Evolutionary conservation across 371 early-diverging fungal genomes (phyloP).

Genomic region (Smittium culicis): DNA sequence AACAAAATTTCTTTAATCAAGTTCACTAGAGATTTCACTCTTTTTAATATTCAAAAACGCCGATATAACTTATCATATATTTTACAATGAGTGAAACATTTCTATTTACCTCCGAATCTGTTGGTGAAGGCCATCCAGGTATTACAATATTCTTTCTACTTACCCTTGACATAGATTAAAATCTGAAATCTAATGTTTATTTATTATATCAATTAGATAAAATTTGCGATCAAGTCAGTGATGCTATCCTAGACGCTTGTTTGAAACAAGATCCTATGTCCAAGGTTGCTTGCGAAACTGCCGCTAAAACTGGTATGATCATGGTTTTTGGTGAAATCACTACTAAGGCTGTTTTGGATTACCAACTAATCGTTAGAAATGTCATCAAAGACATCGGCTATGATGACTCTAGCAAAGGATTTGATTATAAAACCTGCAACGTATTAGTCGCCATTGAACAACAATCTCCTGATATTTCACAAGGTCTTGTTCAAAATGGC

Average conservation of each 20-base stretch:
- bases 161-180: too few species aligned
- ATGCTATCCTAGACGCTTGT: slow-evolving; percentile 98
- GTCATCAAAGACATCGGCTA: slow-evolving; percentile 97
- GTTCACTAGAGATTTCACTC: too few species aligned
- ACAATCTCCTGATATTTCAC: slow-evolving; percentile 97
- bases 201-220: too few species aligned
- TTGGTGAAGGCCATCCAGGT: slow-evolving; percentile 98
- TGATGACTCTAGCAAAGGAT: slow-evolving; percentile 92
- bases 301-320: slow-evolving; percentile 98
- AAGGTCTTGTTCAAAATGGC: slow-evolving; percentile 83
- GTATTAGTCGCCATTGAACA: slow-evolving; percentile 97
- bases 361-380: slow-evolving; percentile 95
- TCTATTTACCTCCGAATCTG: slow-evolving; percentile 98
- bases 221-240: slow-evolving; percentile 98
- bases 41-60: too few species aligned
- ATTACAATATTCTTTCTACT: too few species aligned
- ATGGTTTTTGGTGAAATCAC: slow-evolving; percentile 99
- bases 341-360: slow-evolving; percentile 92
- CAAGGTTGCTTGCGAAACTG: slow-evolving; percentile 98
- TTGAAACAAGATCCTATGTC: slow-evolving; percentile 87
- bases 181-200: slow-evolving; percentile 28
- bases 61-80: too few species aligned
- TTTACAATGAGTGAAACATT: slow-evolving; percentile 43
- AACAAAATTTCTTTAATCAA: too few species aligned
- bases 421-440: slow-evolving; percentile 99